phyloP scores from a whole-genome alignment of 2,329 filamentous ascomycete species.

The Aspergillus fumigatus region DNA sequence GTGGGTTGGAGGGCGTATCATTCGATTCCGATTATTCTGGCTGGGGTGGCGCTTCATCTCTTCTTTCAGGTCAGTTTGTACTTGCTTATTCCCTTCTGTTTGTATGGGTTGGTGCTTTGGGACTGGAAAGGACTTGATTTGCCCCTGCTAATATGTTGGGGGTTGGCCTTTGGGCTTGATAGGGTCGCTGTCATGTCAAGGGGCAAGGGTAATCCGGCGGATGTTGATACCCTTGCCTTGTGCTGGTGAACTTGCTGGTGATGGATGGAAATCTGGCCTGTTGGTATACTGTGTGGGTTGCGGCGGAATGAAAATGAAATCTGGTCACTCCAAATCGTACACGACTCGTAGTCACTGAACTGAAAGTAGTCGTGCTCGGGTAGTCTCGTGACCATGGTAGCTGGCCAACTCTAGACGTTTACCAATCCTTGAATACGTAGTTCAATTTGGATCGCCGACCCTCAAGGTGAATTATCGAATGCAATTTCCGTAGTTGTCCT shows the following conservation, averaged over 20 bases:
- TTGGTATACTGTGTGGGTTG: background rate
- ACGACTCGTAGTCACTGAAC: background rate
- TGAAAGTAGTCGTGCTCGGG: background rate
- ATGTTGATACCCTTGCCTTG: background rate
- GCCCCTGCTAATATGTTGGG: constrained; percentile 34
- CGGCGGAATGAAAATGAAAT: constrained; percentile 47
- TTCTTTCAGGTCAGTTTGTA: constrained; percentile 46
- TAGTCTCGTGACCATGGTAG: background rate
- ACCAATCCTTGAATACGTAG: background rate
- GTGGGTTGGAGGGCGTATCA: constrained; percentile 51
- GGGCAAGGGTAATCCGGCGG: background rate
- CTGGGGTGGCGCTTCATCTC: constrained; percentile 67
- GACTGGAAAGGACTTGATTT: constrained; percentile 20
- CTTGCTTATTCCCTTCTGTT: background rate
- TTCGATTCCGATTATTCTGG: constrained; percentile 94
- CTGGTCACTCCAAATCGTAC: background rate
- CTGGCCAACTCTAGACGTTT: background rate
- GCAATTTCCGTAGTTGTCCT: background rate
- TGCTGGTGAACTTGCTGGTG: background rate
- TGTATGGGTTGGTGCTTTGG: constrained; percentile 6
- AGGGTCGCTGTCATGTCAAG: background rate
- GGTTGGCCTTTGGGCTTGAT: constrained; percentile 3
- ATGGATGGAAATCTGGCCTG: background rate
- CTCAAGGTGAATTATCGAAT: constrained; percentile 14
- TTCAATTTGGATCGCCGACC: background rate